Percentiles rank a stretch among this genome's conserved stretches.
Conservation (phyloP, 495 filamentous ascomycete species). For the Neurospora discreta region DNA sequence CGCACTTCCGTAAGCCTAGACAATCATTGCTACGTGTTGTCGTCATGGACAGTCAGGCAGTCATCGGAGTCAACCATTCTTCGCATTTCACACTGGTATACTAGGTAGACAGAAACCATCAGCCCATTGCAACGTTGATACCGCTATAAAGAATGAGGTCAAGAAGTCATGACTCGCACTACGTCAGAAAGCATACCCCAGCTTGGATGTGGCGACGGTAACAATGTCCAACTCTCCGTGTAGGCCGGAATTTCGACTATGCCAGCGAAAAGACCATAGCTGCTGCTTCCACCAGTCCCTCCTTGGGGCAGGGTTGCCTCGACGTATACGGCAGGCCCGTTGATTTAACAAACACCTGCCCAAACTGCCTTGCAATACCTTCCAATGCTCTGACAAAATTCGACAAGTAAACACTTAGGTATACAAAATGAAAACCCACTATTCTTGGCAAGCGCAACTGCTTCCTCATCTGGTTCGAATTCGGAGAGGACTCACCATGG, state of each 20-base stretch:
- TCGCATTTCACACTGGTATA: not conserved
- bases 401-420: slow-evolving; percentile 21
- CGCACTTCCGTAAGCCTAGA: not conserved
- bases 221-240: slow-evolving; percentile 25
- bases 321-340: slow-evolving; percentile 25
- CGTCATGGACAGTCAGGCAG: not conserved
- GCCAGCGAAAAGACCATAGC: slow-evolving; percentile 28
- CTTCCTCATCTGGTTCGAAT: slow-evolving; percentile 22
- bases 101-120: not conserved
- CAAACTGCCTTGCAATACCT: slow-evolving; percentile 18
- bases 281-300: slow-evolving; percentile 23
- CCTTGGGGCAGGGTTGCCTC: slow-evolving; percentile 24
- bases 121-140: not conserved
- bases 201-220: slow-evolving; percentile 14
- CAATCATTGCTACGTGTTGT: not conserved
- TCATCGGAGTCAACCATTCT: not conserved
- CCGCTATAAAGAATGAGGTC: not conserved
- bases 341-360: slow-evolving; percentile 23
- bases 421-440: slow-evolving; percentile 25
- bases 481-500: slow-evolving; percentile 16
- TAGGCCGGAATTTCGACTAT: slow-evolving; percentile 22
- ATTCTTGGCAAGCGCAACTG: slow-evolving; percentile 20
- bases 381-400: slow-evolving; percentile 23
- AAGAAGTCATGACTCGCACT: not conserved
- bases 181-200: slow-evolving; percentile 15